Percentiles rank a stretch among this genome's conserved stretches.
Conservation (phyloP, 176 grass and related monocot species). For the Triticum urartu region DNA sequence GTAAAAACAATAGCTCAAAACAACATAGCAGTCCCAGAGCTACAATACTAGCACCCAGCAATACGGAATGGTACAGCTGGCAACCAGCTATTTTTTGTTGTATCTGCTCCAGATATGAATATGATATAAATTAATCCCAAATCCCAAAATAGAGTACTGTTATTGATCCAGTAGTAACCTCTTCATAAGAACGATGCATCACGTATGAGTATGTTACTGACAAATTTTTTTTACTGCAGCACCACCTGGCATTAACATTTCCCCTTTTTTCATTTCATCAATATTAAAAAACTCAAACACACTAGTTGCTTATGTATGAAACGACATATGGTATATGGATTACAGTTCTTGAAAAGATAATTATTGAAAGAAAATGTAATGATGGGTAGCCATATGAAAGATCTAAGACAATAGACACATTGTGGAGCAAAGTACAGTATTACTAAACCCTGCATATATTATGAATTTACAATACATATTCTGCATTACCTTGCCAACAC, state of each 20-base stretch:
- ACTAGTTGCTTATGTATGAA: neutral
- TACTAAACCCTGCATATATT: neutral
- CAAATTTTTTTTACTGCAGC: neutral
- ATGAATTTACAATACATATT: neutral
- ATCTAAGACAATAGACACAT: neutral
- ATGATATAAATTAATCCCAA: neutral
- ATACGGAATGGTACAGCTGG: neutral
- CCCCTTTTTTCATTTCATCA: neutral
- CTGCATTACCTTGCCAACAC: slow-evolving; percentile 78
- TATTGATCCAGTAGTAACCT: neutral
- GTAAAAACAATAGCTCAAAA: neutral
- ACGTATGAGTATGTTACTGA: neutral
- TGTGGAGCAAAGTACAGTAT: slow-evolving; percentile 3
- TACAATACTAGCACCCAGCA: neutral
- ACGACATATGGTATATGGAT: too few relatives aligned
- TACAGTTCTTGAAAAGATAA: neutral
- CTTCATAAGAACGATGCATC: neutral
- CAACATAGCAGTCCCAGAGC: neutral
- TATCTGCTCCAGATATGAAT: neutral
- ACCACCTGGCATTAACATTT: neutral
- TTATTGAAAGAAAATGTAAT: neutral
- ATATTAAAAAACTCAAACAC: neutral
- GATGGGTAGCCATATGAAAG: neutral
- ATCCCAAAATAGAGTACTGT: neutral
- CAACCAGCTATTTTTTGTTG: neutral